phyloP scores from a whole-genome alignment of 768 basidiomycete genomes.

The Cytidiella melzeri region DNA sequence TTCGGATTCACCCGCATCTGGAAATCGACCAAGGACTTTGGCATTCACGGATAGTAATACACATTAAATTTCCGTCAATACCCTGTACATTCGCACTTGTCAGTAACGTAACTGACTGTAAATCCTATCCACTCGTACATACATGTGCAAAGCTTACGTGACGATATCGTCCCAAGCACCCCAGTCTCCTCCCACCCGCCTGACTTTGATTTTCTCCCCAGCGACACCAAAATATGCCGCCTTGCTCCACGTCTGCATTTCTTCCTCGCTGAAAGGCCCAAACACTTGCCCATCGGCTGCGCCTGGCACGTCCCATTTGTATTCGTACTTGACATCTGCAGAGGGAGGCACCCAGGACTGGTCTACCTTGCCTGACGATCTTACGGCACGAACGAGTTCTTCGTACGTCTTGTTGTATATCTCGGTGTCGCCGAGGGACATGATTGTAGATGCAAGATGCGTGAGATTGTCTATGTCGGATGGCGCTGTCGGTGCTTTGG shows the following conservation, averaged over 20 bases:
- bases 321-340: constrained; percentile 73
- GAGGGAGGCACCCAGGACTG: constrained; percentile 70
- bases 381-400: constrained; percentile 71
- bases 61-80: neutral
- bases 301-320: constrained; percentile 65
- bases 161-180: constrained; percentile 64
- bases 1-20: too few relatives aligned
- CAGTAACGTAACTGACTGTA: neutral
- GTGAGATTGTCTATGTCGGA: constrained; percentile 73
- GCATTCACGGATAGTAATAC: neutral
- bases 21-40: too few relatives aligned
- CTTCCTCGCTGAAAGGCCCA: constrained; percentile 77
- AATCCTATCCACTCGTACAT: neutral
- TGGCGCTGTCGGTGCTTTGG: constrained; percentile 3
- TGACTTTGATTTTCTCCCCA: constrained; percentile 76
- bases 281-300: constrained; percentile 47
- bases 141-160: constrained; percentile 27
- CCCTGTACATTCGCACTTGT: neutral
- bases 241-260: constrained; percentile 74
- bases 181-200: constrained; percentile 67
- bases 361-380: constrained; percentile 64
- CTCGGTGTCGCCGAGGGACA: constrained; percentile 81
- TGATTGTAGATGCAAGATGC: constrained; percentile 80
- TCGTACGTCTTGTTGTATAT: constrained; percentile 85
- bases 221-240: constrained; percentile 74